These are phyloP conservation scores for Backusella australiensis DNA, from an alignment of 192 early-diverging fungal genomes.

Conservation along the genomic window DNA sequence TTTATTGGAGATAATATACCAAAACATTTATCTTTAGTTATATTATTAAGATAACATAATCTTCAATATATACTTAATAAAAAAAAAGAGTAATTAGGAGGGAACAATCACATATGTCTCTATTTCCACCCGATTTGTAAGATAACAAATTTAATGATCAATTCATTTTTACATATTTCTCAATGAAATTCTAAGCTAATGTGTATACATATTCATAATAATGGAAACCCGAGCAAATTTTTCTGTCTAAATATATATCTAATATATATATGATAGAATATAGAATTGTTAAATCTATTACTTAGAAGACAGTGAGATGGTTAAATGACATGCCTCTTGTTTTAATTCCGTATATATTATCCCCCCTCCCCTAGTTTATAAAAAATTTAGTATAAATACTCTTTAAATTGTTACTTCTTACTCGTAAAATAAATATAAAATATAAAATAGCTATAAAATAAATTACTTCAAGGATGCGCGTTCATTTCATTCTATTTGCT, in stretches of 20 bases:
- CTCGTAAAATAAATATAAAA: background rate
- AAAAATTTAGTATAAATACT: background rate
- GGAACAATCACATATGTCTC: background rate
- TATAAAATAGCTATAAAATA: background rate
- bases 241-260: background rate
- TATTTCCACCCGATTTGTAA: background rate
- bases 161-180: background rate
- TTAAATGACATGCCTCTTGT: background rate
- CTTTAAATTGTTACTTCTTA: background rate
- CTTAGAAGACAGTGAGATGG: background rate
- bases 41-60: background rate
- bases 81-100: background rate
- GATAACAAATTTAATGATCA: background rate
- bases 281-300: background rate
- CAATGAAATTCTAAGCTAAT: background rate
- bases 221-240: too few species aligned
- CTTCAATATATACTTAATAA: background rate
- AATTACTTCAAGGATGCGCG: background rate
- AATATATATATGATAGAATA: background rate
- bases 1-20: too few species aligned
- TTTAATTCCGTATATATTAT: background rate
- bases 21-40: too few species aligned
- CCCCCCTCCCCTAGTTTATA: background rate
- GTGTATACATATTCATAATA: background rate
- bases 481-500: background rate